phyloP scores from a whole-genome alignment of 768 basidiomycete species.

The Daedaleopsis nitida region DNA sequence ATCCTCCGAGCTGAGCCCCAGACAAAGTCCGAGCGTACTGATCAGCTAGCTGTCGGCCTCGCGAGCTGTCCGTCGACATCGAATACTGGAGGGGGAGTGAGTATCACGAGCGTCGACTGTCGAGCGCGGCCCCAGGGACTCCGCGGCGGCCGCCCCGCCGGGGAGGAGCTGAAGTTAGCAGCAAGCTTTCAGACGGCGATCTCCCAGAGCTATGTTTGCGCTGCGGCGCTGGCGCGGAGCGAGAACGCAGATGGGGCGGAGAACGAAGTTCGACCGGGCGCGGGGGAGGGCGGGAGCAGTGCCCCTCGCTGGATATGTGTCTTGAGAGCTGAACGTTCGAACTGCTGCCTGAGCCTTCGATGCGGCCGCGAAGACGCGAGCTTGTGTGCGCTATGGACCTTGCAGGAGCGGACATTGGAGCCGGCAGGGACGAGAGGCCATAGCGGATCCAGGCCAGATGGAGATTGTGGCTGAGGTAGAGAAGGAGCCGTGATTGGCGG shows the following conservation, averaged over 20 bases:
- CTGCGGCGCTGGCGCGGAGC: neutral
- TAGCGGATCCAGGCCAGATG: neutral
- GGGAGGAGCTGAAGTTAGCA: neutral
- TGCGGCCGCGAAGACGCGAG: too few species aligned
- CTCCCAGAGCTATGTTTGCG: neutral
- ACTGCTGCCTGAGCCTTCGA: too few species aligned
- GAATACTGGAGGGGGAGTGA: too few species aligned
- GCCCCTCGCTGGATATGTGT: neutral
- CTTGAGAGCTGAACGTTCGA: neutral
- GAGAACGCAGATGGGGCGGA: neutral
- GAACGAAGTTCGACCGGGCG: neutral
- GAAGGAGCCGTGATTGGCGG: conserved; percentile 2
- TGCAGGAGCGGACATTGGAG: too few species aligned
- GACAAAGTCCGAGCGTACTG: too few species aligned
- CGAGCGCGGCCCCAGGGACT: neutral
- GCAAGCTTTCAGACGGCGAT: neutral
- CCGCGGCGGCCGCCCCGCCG: too few species aligned
- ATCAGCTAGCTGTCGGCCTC: too few species aligned
- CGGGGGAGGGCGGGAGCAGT: neutral
- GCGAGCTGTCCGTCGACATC: too few species aligned
- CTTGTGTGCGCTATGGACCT: neutral
- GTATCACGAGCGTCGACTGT: too few species aligned
- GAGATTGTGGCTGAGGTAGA: conserved; percentile 12
- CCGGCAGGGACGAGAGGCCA: neutral
- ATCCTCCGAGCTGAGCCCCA: too few species aligned